Conservation (phyloP, 2,329 filamentous ascomycete species). For the Verticillium nubilum region DNA sequence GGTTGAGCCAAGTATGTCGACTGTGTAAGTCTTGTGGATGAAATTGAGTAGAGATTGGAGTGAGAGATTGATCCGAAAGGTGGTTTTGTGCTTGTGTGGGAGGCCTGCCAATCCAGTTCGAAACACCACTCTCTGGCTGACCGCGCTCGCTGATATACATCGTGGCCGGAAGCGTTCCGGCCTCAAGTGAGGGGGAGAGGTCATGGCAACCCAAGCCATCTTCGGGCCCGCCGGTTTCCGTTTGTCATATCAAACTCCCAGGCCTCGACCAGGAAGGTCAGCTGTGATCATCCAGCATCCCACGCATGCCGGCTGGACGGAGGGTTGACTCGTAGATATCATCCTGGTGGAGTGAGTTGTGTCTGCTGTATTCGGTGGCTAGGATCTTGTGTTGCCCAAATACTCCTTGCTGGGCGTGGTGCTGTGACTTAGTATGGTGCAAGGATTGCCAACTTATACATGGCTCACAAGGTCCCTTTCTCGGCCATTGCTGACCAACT, state of each 20-base stretch:
- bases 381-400: too few species aligned
- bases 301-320: not conserved
- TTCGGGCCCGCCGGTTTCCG: conserved; percentile 9
- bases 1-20: conserved; percentile 2
- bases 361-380: not conserved
- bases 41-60: conserved; percentile 6
- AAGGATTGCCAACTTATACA: not conserved
- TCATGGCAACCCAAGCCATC: not conserved
- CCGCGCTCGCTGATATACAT: conserved; percentile 37
- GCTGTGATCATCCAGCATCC: conserved; percentile 1
- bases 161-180: conserved; percentile 45
- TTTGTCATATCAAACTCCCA: conserved; percentile 13
- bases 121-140: conserved; percentile 2
- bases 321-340: not conserved
- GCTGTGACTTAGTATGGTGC: not conserved
- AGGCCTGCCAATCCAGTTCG: not conserved
- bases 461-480: not conserved
- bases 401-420: not conserved
- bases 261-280: not conserved
- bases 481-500: not conserved
- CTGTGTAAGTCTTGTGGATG: not conserved
- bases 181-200: conserved; percentile 21
- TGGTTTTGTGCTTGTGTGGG: conserved; percentile 4
- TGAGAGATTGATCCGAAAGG: not conserved
- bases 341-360: not conserved